phyloP scores from a whole-genome alignment of 2,329 filamentous ascomycete genomes.

The Pseudocercospora pini-densiflorae region DNA sequence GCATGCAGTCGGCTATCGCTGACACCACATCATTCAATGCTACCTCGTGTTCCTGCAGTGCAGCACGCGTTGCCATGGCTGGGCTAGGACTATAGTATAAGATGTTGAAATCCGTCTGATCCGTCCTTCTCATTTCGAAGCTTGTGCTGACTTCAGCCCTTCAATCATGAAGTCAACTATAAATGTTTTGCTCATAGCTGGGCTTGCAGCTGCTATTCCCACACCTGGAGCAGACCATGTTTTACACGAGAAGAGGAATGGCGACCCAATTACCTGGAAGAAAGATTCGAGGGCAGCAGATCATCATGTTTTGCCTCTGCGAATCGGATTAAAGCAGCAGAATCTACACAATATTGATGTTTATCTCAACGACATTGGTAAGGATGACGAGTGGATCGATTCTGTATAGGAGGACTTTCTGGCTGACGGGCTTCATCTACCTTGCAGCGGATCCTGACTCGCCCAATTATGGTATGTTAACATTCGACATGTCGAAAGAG shows the following conservation, averaged over 20 bases:
- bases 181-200: not conserved
- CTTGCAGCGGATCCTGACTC: conserved; percentile 33
- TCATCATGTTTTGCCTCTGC: conserved; percentile 32
- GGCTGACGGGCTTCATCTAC: not conserved
- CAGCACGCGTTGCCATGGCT: too few species aligned
- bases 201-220: not conserved
- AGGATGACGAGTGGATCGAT: not conserved
- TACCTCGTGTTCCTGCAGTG: conserved; percentile 4
- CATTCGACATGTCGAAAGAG: not conserved
- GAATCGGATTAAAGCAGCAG: conserved; percentile 36
- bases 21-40: not conserved
- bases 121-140: not conserved
- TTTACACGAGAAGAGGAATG: conserved; percentile 38
- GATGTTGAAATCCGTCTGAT: not conserved
- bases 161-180: not conserved
- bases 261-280: conserved; percentile 28
- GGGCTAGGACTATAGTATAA: too few species aligned
- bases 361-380: conserved; percentile 32
- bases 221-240: conserved; percentile 25
- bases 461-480: conserved; percentile 26
- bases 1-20: not conserved
- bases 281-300: conserved; percentile 27
- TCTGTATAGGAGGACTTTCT: not conserved
- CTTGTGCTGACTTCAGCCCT: not conserved
- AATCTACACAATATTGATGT: conserved; percentile 31